Evolutionary conservation across 345 rosid species (phyloP), one percentile per base, ranked within the genome.

Genomic region (Boechera stricta): DNA sequence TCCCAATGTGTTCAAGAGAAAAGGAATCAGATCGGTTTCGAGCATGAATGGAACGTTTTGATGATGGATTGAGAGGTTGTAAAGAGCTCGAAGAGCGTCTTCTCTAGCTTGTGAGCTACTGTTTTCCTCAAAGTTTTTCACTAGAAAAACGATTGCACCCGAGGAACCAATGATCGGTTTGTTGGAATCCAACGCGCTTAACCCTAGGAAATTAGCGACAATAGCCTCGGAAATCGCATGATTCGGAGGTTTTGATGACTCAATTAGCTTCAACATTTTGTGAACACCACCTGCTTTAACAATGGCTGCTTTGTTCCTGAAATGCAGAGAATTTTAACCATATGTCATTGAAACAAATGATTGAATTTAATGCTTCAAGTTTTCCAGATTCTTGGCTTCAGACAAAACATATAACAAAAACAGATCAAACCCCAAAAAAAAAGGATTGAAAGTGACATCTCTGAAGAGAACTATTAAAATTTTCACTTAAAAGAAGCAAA

Each of bases 221-320:
- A 89, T 84, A 4, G 92, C 98, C 48, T 92, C 97, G 0, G 93
- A 80, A 18, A 92, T 83, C 13, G 82, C 84, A 31, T 87, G 83
- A 24, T 75, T 69, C 2, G 82, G 73, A 36, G 80, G 82, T 56
- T 64, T 64, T 45, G 88, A 82, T 15, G 91, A 82, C 52, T 89
- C 93, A 10, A 92, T 87, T 7, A 94, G 85, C 87, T 83, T 87
- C 16, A 94, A 72, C 95, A 94, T 88, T 87, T 90, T 92, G 74
- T 94, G 95, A 59, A 92, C 85, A 35, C 92, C 94, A 24, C 97
- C 98, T 35, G 92, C 90, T 81, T 90, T 89, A 16, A 90, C 95
- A 80, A 94, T 92, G 59, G 97, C 97, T 62, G 88, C 97, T 84
- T 94, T 94, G 82, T 94, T 94, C 88, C 98, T 94, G 87, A 79